Conservation (phyloP, 2,329 filamentous ascomycete species). For the Aspergillus phoenicis region DNA sequence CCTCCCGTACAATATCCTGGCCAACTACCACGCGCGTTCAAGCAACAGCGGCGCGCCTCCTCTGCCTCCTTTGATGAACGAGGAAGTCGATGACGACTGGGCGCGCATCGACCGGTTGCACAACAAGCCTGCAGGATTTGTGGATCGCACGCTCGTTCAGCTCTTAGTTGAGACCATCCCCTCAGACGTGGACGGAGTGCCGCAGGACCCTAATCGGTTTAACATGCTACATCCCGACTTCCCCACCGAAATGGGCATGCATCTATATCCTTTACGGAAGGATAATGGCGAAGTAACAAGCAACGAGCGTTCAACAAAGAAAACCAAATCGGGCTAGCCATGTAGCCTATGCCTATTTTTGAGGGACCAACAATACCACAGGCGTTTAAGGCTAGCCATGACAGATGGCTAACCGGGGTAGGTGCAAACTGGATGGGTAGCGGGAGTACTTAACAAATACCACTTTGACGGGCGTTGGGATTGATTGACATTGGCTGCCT, state of each 20-base stretch:
- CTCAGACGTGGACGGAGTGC: constrained; percentile 33
- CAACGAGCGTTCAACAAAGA: constrained; percentile 22
- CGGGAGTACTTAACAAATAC: constrained; percentile 6
- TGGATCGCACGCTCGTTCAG: constrained; percentile 46
- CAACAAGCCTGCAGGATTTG: constrained; percentile 42
- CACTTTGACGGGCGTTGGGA: constrained; percentile 1
- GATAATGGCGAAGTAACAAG: constrained; percentile 11
- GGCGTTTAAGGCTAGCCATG: constrained; percentile 10
- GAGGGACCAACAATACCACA: background rate
- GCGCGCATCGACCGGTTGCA: constrained; percentile 45
- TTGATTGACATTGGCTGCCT: background rate
- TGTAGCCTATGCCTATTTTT: background rate
- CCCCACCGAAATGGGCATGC: constrained; percentile 46
- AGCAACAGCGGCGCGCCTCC: constrained; percentile 46
- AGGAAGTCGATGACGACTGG: constrained; percentile 51
- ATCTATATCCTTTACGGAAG: constrained; percentile 41
- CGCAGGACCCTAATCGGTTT: constrained; percentile 38
- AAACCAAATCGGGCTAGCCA: constrained; percentile 13
- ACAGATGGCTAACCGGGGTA: background rate
- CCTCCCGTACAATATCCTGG: constrained; percentile 50
- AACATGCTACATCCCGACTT: constrained; percentile 49
- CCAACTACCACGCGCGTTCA: constrained; percentile 49
- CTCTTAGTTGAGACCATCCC: constrained; percentile 39
- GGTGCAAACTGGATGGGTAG: constrained; percentile 1
- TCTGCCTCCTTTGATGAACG: constrained; percentile 47